phyloP scores from a whole-genome alignment of 345 rosid genomes.

The Clausena lansium region DNA sequence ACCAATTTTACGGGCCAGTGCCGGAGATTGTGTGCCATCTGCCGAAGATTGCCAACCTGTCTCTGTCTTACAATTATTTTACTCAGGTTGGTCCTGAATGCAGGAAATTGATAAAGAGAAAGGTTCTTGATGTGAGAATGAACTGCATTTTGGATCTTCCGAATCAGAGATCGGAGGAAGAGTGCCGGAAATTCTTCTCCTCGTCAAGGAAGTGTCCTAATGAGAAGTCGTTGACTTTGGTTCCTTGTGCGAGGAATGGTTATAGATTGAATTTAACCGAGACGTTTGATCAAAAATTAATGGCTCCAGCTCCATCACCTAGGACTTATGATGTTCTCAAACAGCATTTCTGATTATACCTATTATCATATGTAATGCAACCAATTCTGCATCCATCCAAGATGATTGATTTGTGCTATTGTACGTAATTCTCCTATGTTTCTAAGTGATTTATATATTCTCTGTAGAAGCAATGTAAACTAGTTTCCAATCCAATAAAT shows the following conservation, averaged over 20 bases:
- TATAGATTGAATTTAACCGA: neutral
- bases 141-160: slow-evolving; percentile 62
- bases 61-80: slow-evolving; percentile 49
- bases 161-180: slow-evolving; percentile 30
- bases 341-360: slow-evolving; percentile 15
- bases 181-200: slow-evolving; percentile 40
- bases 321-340: slow-evolving; percentile 28
- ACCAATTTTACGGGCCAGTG: slow-evolving; percentile 40
- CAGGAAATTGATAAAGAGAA: slow-evolving; percentile 28
- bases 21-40: slow-evolving; percentile 53
- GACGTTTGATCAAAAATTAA: slow-evolving; percentile 2
- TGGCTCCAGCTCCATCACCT: slow-evolving; percentile 17
- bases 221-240: slow-evolving; percentile 14
- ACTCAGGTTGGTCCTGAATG: slow-evolving; percentile 55
- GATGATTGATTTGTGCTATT: neutral
- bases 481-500: neutral
- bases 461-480: neutral
- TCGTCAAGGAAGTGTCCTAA: slow-evolving; percentile 15
- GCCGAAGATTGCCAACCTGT: slow-evolving; percentile 28
- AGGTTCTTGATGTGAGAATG: slow-evolving; percentile 37
- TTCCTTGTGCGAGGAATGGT: slow-evolving; percentile 36
- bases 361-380: neutral
- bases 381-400: neutral
- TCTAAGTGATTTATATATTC: neutral
- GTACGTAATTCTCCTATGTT: neutral